Percentiles rank a stretch among this genome's conserved stretches.
These are phyloP conservation scores for Ustilaginoidea virens DNA, from an alignment of 2,329 filamentous ascomycete genomes.

Conservation along the genomic window DNA sequence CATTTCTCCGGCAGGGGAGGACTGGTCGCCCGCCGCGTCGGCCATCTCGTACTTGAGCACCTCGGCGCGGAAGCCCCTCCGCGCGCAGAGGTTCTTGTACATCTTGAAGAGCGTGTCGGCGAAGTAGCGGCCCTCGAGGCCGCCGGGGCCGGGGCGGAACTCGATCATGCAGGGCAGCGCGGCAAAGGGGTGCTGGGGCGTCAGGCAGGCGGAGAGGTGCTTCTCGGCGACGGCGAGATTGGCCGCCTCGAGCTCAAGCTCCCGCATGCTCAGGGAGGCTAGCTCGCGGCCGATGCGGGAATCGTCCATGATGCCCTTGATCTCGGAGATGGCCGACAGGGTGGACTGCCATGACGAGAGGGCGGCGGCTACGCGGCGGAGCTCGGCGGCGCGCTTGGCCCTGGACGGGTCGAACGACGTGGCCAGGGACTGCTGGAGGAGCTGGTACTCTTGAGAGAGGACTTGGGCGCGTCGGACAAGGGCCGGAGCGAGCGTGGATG, in stretches of 20 bases:
- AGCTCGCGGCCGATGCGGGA: slow-evolving; percentile 50
- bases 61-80: slow-evolving; percentile 47
- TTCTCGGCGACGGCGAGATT: slow-evolving; percentile 48
- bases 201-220: slow-evolving; percentile 59
- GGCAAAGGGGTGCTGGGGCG: slow-evolving; percentile 81
- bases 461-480: slow-evolving; percentile 44
- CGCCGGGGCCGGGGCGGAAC: slow-evolving; percentile 81
- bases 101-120: slow-evolving; percentile 76
- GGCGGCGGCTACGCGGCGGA: slow-evolving; percentile 40
- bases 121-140: slow-evolving; percentile 82
- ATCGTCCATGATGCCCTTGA: slow-evolving; percentile 30
- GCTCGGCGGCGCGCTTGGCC: slow-evolving; percentile 45
- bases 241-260: slow-evolving; percentile 51
- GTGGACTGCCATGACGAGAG: slow-evolving; percentile 43
- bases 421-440: slow-evolving; percentile 34
- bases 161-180: slow-evolving; percentile 82
- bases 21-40: slow-evolving; percentile 43
- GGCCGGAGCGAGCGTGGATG: slow-evolving; percentile 28
- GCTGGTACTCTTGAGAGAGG: slow-evolving; percentile 40
- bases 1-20: slow-evolving; percentile 41
- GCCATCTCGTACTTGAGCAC: slow-evolving; percentile 69
- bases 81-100: slow-evolving; percentile 69
- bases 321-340: slow-evolving; percentile 36
- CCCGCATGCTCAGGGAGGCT: slow-evolving; percentile 62
- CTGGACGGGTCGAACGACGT: slow-evolving; percentile 39